Conservation (phyloP, 495 filamentous ascomycete species). For the Pseudomonodictys pantanalensis region DNA sequence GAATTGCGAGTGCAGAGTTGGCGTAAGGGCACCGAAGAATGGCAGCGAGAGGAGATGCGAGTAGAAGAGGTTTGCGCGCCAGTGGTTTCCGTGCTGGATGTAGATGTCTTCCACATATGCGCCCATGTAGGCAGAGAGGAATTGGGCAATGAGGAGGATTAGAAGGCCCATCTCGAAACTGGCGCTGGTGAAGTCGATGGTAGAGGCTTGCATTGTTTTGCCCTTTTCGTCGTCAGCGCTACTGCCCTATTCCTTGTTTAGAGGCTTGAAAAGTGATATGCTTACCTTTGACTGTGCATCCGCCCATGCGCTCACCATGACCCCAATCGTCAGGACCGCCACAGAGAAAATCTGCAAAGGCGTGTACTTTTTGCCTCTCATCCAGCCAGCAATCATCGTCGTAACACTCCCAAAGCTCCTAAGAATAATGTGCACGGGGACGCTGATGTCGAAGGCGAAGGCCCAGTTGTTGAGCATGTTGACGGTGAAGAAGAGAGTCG, state of each 20-base stretch:
- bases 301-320: conserved; percentile 80
- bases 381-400: conserved; percentile 79
- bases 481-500: conserved; percentile 84
- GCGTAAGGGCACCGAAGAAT: conserved; percentile 52
- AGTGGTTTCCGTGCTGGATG: conserved; percentile 77
- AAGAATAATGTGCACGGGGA: conserved; percentile 95
- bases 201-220: conserved; percentile 36
- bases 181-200: conserved; percentile 29
- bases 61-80: conserved; percentile 97
- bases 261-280: not conserved
- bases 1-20: conserved; percentile 52
- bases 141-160: conserved; percentile 83
- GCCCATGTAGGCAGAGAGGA: conserved; percentile 90
- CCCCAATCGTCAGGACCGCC: conserved; percentile 76
- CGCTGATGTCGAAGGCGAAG: conserved; percentile 93
- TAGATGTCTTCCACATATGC: conserved; percentile 92
- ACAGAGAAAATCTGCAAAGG: conserved; percentile 75
- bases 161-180: conserved; percentile 72
- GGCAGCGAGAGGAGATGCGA: conserved; percentile 77
- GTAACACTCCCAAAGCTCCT: conserved; percentile 93
- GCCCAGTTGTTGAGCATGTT: conserved; percentile 97
- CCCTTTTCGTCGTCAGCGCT: too few relatives aligned
- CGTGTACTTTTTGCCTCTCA: conserved; percentile 83
- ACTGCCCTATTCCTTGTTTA: not conserved
- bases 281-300: conserved; percentile 78